Percentiles rank a stretch among this genome's conserved stretches.
These are phyloP conservation scores for Fusarium sp. DNA, from an alignment of 2,329 filamentous ascomycete genomes.

Conservation along the genomic window DNA sequence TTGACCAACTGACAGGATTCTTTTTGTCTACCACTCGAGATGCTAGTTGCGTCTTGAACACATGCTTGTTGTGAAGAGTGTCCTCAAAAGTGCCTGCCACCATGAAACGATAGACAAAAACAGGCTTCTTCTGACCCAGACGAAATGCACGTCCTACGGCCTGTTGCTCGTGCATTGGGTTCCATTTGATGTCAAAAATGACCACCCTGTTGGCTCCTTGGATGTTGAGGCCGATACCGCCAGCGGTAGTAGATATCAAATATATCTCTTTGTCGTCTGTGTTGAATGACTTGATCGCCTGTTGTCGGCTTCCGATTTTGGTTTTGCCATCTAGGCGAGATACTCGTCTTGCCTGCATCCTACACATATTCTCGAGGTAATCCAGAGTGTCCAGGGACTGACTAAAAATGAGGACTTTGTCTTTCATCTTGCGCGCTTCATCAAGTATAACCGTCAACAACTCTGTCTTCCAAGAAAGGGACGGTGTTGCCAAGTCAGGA, in stretches of 20 bases:
- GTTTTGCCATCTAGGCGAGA: conserved; percentile 76
- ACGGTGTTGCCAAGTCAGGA: conserved; percentile 57
- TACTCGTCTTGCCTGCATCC: conserved; percentile 58
- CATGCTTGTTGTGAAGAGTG: conserved; percentile 74
- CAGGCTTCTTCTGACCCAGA: conserved; percentile 81
- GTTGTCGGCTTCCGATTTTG: conserved; percentile 66
- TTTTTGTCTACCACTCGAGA: conserved; percentile 85
- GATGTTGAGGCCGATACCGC: conserved; percentile 86
- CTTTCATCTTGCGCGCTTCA: conserved; percentile 67
- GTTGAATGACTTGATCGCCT: conserved; percentile 76
- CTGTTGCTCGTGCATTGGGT: conserved; percentile 84
- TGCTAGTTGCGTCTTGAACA: conserved; percentile 87
- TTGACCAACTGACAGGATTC: conserved; percentile 75
- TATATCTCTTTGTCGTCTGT: conserved; percentile 67
- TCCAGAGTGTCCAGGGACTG: conserved; percentile 76
- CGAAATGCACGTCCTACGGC: conserved; percentile 88
- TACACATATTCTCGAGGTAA: conserved; percentile 71
- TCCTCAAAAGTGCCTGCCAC: conserved; percentile 84
- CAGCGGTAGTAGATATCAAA: conserved; percentile 85
- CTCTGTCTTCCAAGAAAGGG: conserved; percentile 74
- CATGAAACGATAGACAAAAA: conserved; percentile 86
- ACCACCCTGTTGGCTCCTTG: conserved; percentile 85
- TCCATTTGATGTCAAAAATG: conserved; percentile 85
- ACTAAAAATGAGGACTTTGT: conserved; percentile 86
- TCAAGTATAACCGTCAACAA: conserved; percentile 77